Evolutionary conservation across 2,329 filamentous ascomycete genomes (phyloP).

Genomic region (Botrytis medusae): DNA sequence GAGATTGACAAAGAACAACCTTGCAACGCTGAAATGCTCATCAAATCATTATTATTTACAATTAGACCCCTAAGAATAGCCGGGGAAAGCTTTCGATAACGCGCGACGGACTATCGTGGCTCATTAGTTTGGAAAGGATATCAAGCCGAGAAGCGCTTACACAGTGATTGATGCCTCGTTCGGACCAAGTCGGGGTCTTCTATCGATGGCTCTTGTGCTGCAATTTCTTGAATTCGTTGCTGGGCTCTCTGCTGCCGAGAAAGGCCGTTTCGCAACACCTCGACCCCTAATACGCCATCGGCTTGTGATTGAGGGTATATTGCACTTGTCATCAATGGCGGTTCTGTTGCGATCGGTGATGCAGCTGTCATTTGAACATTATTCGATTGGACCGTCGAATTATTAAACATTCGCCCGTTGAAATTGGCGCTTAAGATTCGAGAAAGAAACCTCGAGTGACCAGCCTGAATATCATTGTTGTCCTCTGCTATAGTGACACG

Average conservation of each 20-base stretch:
- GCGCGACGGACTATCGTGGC: conserved; percentile 29
- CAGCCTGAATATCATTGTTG: conserved; percentile 19
- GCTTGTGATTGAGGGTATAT: conserved; percentile 8
- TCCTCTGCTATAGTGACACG: conserved; percentile 30
- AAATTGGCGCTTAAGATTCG: conserved; percentile 23
- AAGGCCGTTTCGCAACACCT: not conserved
- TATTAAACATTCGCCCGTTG: conserved; percentile 20
- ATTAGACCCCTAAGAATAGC: conserved; percentile 27
- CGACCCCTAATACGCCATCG: conserved; percentile 14
- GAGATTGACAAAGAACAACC: not conserved
- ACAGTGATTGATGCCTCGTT: conserved; percentile 23
- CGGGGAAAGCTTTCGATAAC: conserved; percentile 35
- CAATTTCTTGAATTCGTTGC: conserved; percentile 33
- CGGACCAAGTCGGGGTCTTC: conserved; percentile 31
- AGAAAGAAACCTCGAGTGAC: conserved; percentile 22
- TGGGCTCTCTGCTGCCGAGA: conserved; percentile 31
- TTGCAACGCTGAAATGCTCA: conserved; percentile 29
- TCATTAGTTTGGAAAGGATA: conserved; percentile 16
- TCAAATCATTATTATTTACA: conserved; percentile 17
- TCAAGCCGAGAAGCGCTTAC: conserved; percentile 27
- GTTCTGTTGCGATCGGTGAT: conserved; percentile 25
- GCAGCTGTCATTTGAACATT: conserved; percentile 13
- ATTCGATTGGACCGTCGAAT: not conserved
- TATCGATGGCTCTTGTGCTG: conserved; percentile 29
- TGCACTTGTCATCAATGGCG: conserved; percentile 24